phyloP scores from a whole-genome alignment of 1,139 yeast species.

The Lodderomyces metapsilosis region DNA sequence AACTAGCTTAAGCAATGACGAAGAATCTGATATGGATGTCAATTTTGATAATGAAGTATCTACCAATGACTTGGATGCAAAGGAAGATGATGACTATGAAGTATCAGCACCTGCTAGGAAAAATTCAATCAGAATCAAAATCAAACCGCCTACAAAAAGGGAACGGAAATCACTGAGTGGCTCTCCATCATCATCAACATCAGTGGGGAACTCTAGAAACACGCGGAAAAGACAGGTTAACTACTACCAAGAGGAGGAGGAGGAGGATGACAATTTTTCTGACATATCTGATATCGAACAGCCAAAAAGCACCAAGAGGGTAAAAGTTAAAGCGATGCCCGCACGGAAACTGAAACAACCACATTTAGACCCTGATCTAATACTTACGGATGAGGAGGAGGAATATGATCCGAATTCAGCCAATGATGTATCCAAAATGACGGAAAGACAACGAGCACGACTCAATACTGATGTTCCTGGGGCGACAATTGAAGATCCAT shows the following conservation, averaged over 20 bases:
- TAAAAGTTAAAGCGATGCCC: slow-evolving; percentile 8
- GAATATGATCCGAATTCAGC: slow-evolving; percentile 41
- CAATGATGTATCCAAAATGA: slow-evolving; percentile 55
- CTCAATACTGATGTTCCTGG: slow-evolving; percentile 28
- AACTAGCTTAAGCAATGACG: slow-evolving; percentile 18
- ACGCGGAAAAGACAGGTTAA: slow-evolving; percentile 32
- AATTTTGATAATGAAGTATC: slow-evolving; percentile 33
- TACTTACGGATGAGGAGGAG: slow-evolving; percentile 44
- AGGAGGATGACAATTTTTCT: slow-evolving; percentile 30
- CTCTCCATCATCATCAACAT: slow-evolving; percentile 8
- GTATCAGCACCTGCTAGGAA: slow-evolving; percentile 17
- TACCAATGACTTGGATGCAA: slow-evolving; percentile 39
- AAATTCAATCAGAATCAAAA: slow-evolving; percentile 13
- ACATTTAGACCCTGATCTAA: slow-evolving; percentile 38
- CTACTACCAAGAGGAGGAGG: slow-evolving; percentile 35
- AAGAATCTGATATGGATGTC: slow-evolving; percentile 24
- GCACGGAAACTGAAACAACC: slow-evolving; percentile 17
- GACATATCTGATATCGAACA: slow-evolving; percentile 19
- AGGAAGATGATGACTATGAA: slow-evolving; percentile 28
- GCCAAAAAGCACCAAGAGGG: slow-evolving; percentile 7
- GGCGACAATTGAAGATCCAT: slow-evolving; percentile 16
- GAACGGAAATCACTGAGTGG: not conserved
- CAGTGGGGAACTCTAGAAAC: slow-evolving; percentile 18
- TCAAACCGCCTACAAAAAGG: slow-evolving; percentile 15
- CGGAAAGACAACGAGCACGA: slow-evolving; percentile 60